Conservation (phyloP, 306 rosid genomes). For the Cicer judaicum region DNA sequence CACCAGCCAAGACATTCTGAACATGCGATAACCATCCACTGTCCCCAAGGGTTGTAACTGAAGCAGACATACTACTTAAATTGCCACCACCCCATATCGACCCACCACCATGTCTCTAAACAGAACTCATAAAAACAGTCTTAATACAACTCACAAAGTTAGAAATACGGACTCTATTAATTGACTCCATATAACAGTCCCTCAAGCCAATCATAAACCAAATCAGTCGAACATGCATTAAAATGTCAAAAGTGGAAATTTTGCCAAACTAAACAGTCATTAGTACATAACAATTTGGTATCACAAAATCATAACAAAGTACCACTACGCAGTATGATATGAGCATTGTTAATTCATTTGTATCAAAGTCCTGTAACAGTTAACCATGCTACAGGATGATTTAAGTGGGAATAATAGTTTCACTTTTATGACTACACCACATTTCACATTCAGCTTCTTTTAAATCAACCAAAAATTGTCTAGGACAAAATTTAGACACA, state of each 20-base stretch:
- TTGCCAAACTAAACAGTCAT: slow-evolving; percentile 16
- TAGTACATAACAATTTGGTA: background rate
- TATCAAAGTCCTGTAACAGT: slow-evolving; percentile 2
- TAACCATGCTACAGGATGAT: slow-evolving; percentile 21
- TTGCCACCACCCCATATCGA: slow-evolving; percentile 99
- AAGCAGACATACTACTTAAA: slow-evolving; percentile 97
- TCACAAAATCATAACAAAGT: slow-evolving; percentile 29
- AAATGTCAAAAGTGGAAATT: slow-evolving; percentile 33
- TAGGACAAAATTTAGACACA: slow-evolving; percentile 8
- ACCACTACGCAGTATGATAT: slow-evolving; percentile 30
- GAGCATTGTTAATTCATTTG: background rate
- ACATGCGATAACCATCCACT: slow-evolving; percentile 94
- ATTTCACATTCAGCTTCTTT: slow-evolving; percentile 33
- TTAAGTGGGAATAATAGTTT: slow-evolving; percentile 36
- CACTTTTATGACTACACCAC: background rate
- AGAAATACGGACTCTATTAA: background rate
- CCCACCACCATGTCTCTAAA: slow-evolving; percentile 96
- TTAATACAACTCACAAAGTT: slow-evolving; percentile 37
- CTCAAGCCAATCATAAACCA: slow-evolving; percentile 34
- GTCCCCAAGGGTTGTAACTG: slow-evolving; percentile 94
- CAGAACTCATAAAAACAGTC: slow-evolving; percentile 39
- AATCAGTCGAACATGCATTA: slow-evolving; percentile 35
- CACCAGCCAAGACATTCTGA: slow-evolving; percentile 92
- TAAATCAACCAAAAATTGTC: slow-evolving; percentile 25
- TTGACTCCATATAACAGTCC: slow-evolving; percentile 18